Evolutionary conservation across 225 moss, liverwort and hornwort species (phyloP), one percentile per base, ranked within the genome.

Genomic region (Marchantia polymorpha): DNA sequence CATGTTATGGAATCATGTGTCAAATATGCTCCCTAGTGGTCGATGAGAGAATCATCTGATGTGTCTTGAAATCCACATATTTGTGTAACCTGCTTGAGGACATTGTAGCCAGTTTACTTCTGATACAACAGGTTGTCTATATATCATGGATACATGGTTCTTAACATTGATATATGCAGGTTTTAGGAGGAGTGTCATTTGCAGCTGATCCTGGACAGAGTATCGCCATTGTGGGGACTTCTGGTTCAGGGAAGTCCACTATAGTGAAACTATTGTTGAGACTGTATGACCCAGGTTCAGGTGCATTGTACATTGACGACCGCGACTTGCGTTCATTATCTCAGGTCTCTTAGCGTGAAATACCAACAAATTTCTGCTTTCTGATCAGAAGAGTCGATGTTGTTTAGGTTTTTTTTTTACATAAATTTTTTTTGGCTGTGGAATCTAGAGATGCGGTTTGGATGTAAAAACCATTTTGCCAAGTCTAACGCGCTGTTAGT

Each of bases 211-310:
- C 96, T 52, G 96, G 96, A 54, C 93, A 96, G 83, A 96, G 96
- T 76, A 88, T 96, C 83, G 96, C 94, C 69, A 87, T 96, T 31
- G 96, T 94, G 64, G 96, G 96, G 29, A 90, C 96, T 73, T 94
- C 94, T 51, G 96, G 96, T 66, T 94, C 94, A 79, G 95, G 96
- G 79, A 96, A 96, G 79, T 94, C 94, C 75, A 96, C 96, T 52
- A 92, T 96, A 81, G 96, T 96, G 54, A 96, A 96, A 80, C 80
- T 96, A 73, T 74, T 96, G 75, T 78, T 96, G 85, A 90, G 96
- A 29, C 90, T 96, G 26, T 96, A 94, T 77, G 96, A 96, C 86
- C 94, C 96, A 56, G 90, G 90, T 80, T 81, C 86, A 39, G 96
- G 96, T 64, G 81, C 83, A 51, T 82, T 96, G 49, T 90, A 88